Evolutionary conservation across 495 filamentous ascomycete genomes (phyloP), one percentile per base, ranked within the genome.

Genomic region (Thermothielavioides terrestris): DNA sequence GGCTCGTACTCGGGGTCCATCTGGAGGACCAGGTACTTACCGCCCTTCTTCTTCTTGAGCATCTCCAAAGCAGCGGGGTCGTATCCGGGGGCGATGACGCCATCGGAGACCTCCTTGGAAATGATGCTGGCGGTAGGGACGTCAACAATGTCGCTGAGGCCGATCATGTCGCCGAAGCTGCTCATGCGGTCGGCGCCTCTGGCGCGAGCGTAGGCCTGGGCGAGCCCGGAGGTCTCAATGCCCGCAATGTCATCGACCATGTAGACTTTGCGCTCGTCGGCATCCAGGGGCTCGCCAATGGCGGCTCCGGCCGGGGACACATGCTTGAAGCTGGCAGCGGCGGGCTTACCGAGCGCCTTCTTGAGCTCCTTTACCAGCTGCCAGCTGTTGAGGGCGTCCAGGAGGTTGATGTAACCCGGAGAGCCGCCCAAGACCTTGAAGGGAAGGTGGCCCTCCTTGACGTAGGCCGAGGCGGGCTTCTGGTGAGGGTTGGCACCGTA

Each of bases 401-500:
- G 80, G 28, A 98, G 78, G 71, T 98, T 97, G 70, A 97, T 89
- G 68, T 96, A 97, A 20, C 92, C 94, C 7, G 92, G 94, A 6
- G 91, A 73, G 22, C 92, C 94, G 53, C 83, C 76, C n/a, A 96
- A 82, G 31, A 95, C 89, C 75, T 90, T 94, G 81, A 97, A 96
- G n/a, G 92, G 92, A 31, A 98, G 74, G 46, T 78, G 70, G 44
- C 77, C 78, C 41, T 85, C 74, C 52, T 73, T 77, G 53, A 83
- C 80, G 66, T 77, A 95, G 31, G 89, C 90, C 21, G 88, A 78
- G 11, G 92, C 94, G 21, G 88, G 87, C 75, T 94, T 96, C 71
- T 98, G 94, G 69, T 98, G 92, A 22, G 92, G 92, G 74, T 98
- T 98, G 61, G 85, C 84, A 37, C 92, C 92, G 65, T 98, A 98